Evolutionary conservation across 108 stramenopile genomes (phyloP), one percentile per base, ranked within the genome.

Genomic region (Pseudonitzschia multiseries): DNA sequence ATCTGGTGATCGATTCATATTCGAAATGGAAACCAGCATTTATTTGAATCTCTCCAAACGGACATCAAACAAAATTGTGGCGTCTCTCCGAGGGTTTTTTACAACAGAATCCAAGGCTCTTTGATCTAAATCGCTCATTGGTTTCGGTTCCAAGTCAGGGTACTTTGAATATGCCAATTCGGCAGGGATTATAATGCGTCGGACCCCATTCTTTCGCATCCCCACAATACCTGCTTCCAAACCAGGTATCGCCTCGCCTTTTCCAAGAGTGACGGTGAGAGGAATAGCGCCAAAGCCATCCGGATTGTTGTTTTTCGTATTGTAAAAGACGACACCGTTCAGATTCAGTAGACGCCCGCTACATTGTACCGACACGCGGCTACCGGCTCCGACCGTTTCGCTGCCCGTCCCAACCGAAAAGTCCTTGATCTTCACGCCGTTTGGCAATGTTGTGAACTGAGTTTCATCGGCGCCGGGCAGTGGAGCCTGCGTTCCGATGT

Each of bases 301-400:
- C 14, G 85, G 84, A 51, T 90, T 85, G 61, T 87, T 87, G 53
- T 74, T 82, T 65, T 90, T 90, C 27, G 86, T 90, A 61, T 86
- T 85, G 72, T 90, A 90, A 52, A 90, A 90, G 43, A 87, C 64
- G 14, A 90, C 84, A 12, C 89, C 89, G 62, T 90, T 90, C 28
- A 90, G 56, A 74, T 90, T 90, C 52, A 90, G 78, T 22, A 90
- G 50, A 0, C 89, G 54, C 20, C 89, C 89, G 40, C 75, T 77
- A 63, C 83, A 65, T 59, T 87, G 86, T 26, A 90, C 71, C 22
- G 72, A 71, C 0, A 90, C 86, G 27, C 62, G 62, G 13, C 80
- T 70, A 41, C 68, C 61, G 12, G 15, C 13, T 21, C 68, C 40
- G 26, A 83, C 82, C 8, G 46, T 41, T 10, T 53, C 78, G 57